These are phyloP conservation scores for Dimargaris verticillata DNA, from an alignment of 192 early-diverging fungal species.

Conservation along the genomic window DNA sequence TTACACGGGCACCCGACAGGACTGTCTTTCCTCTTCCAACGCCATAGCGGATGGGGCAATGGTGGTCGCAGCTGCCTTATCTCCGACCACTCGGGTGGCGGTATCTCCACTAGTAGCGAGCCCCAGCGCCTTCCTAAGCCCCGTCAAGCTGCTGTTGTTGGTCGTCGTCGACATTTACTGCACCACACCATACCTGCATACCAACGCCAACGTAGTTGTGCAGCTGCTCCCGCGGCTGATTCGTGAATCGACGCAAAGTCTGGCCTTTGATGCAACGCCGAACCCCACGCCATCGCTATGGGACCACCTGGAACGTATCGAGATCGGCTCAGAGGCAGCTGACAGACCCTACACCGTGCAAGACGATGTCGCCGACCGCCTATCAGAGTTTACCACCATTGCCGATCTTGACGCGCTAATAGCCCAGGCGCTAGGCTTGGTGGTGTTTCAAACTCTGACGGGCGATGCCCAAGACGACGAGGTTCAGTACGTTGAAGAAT, in stretches of 20 bases:
- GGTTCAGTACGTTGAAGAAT: background rate
- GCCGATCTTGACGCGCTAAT: background rate
- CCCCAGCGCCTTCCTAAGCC: constrained; percentile 1
- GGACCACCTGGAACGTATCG: background rate
- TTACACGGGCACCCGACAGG: no score
- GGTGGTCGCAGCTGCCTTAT: no score
- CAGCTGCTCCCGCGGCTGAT: background rate
- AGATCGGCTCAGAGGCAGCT: background rate
- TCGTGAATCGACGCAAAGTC: background rate
- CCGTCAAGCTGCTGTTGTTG: background rate
- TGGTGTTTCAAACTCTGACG: background rate
- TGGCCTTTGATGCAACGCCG: background rate
- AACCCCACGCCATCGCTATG: background rate
- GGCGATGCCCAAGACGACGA: background rate
- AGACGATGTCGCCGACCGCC: background rate
- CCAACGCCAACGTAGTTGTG: background rate
- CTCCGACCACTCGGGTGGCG: no score
- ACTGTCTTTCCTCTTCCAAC: no score
- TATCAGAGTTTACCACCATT: background rate
- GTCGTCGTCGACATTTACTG: background rate
- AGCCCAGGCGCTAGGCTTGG: background rate
- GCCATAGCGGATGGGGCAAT: no score
- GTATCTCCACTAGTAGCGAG: background rate
- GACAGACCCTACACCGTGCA: background rate
- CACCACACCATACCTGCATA: background rate